Percentiles rank a stretch among this genome's conserved stretches.
phyloP scores from a whole-genome alignment of 768 basidiomycete species.

The Mycena vitilis region DNA sequence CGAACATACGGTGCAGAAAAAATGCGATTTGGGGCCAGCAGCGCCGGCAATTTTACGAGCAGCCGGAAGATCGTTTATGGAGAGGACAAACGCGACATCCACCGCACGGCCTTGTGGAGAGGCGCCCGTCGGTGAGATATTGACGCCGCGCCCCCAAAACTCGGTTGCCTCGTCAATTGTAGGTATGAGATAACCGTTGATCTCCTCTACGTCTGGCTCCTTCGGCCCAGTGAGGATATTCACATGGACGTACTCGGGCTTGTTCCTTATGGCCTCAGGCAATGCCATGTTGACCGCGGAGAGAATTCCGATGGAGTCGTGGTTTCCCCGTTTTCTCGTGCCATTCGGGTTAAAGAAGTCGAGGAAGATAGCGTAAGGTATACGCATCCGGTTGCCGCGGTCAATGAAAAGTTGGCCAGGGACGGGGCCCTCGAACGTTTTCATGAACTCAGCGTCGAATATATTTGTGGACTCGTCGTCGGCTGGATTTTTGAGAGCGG shows the following conservation, averaged over 20 bases:
- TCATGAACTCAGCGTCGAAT: slow-evolving; percentile 42
- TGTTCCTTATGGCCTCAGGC: slow-evolving; percentile 43
- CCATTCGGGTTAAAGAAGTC: slow-evolving; percentile 51
- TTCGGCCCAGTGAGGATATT: slow-evolving; percentile 46
- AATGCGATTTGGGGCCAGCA: slow-evolving; percentile 38
- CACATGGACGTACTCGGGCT: slow-evolving; percentile 48
- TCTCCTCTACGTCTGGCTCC: slow-evolving; percentile 41
- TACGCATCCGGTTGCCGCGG: slow-evolving; percentile 23
- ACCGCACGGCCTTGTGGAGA: slow-evolving; percentile 15
- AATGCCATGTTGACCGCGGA: slow-evolving; percentile 31
- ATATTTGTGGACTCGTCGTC: slow-evolving; percentile 24
- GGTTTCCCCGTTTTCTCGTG: slow-evolving; percentile 39
- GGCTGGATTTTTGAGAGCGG: not conserved
- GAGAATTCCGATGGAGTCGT: slow-evolving; percentile 46
- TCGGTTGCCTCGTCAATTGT: slow-evolving; percentile 43
- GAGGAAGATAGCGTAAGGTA: slow-evolving; percentile 44
- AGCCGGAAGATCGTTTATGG: slow-evolving; percentile 47
- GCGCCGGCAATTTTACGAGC: slow-evolving; percentile 42
- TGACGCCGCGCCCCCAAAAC: slow-evolving; percentile 37
- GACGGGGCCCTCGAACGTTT: too few species aligned
- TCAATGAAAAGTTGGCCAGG: too few species aligned
- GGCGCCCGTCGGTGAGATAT: slow-evolving; percentile 36
- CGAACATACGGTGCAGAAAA: slow-evolving; percentile 47
- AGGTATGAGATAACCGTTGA: slow-evolving; percentile 46
- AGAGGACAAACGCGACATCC: slow-evolving; percentile 25